Evolutionary conservation across 2,329 filamentous ascomycete species (phyloP), one percentile per base, ranked within the genome.

Genomic region (Colletotrichum agaves): DNA sequence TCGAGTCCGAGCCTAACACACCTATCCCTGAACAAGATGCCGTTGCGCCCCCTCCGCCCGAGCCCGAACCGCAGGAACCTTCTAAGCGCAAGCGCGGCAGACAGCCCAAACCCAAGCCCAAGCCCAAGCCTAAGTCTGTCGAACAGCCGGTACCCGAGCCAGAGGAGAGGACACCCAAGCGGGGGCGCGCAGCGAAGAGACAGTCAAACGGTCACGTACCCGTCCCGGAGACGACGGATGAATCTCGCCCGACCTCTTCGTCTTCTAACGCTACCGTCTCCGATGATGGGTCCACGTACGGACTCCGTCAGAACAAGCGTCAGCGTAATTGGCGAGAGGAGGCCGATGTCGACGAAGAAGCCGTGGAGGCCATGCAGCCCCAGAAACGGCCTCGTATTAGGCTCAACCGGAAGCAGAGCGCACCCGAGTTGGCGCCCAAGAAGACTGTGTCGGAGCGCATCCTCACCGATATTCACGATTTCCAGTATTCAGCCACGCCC

Each of bases 271-370:
- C 80, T 10, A 84, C 83, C 7, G 78, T 78, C 3, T 71, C 69
- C 0, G 67, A 71, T 17, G 69, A 60, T 11, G 69, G 69, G 1
- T 71, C 69, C 4, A 68, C 67, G 11, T 71, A 71, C 23, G 68
- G 63, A 1, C 49, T 64, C 15, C 69, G 69, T 23, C 67, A 64
- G 17, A 70, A 67, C 31, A 87, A 87, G 74, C 81, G 84, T 8
- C 84, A 85, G 72, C 85, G 85, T 71, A 83, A 84, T 56, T 87
- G 85, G 78, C 80, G 81, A 1, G 81, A 85, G 4, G 81, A 85
- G 47, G 80, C 83, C 8, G 81, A 83, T 49, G 82, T 78, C 1
- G 78, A 77, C 13, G 80, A 81, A 15, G 77, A 75, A 35, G 72
- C 72, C 12, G 69, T 75, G 4, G 78, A 80, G 37, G 76, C 76